A percentile compares a stretch with the other conserved stretches of the same genome.
These are phyloP conservation scores for Mycena polygramma DNA, from an alignment of 768 basidiomycete species.

Conservation along the genomic window DNA sequence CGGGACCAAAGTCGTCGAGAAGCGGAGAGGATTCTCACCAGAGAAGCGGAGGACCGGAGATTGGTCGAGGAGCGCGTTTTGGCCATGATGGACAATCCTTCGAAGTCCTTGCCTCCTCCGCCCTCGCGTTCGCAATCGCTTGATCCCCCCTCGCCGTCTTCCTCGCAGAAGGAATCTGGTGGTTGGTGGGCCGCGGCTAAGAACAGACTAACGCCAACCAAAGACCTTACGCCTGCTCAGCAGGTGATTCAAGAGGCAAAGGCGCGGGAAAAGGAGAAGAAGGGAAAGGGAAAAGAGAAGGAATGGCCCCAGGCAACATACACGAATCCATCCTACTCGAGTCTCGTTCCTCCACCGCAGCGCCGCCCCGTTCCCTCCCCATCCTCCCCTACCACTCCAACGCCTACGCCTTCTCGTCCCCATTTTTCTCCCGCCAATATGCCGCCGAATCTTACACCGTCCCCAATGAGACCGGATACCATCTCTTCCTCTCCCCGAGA, in stretches of 20 bases:
- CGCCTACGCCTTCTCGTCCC: slow-evolving; percentile 62
- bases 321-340: slow-evolving; percentile 69
- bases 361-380: slow-evolving; percentile 67
- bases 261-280: slow-evolving; percentile 69
- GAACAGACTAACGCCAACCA: slow-evolving; percentile 82
- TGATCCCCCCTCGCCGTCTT: slow-evolving; percentile 73
- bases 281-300: slow-evolving; percentile 67
- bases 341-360: slow-evolving; percentile 60
- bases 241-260: slow-evolving; percentile 85
- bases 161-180: slow-evolving; percentile 71
- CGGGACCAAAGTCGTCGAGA: slow-evolving; percentile 81
- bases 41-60: slow-evolving; percentile 77
- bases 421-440: slow-evolving; percentile 53
- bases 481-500: slow-evolving; percentile 58
- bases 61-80: slow-evolving; percentile 80
- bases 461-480: slow-evolving; percentile 69
- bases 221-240: slow-evolving; percentile 89
- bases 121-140: slow-evolving; percentile 72
- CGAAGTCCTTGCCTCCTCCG: slow-evolving; percentile 65
- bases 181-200: slow-evolving; percentile 86
- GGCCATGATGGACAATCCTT: slow-evolving; percentile 72
- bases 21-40: slow-evolving; percentile 81
- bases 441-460: slow-evolving; percentile 72
- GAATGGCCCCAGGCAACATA: slow-evolving; percentile 73
- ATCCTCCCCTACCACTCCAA: slow-evolving; percentile 62